These are phyloP conservation scores for Heliosperma pusillum DNA, from an alignment of 148 eudicot genomes.

Conservation along the genomic window DNA sequence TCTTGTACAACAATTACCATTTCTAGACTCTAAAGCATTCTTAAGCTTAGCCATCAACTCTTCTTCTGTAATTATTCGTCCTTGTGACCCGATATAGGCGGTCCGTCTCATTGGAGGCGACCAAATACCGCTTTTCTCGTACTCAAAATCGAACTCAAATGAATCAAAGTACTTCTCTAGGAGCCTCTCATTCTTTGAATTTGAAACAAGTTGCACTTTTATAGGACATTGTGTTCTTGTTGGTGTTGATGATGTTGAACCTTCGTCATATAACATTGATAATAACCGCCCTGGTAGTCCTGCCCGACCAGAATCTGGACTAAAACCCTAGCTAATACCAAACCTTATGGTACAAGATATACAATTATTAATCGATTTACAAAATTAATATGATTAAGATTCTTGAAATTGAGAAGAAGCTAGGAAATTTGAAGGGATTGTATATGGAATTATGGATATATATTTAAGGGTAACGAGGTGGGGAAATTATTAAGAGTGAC, in stretches of 20 bases:
- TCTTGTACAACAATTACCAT: constrained; percentile 20
- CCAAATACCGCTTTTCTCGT: constrained; percentile 53
- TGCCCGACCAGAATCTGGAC: background rate
- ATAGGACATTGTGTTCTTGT: constrained; percentile 18
- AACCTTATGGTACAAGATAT: too few species aligned
- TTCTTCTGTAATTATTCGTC: constrained; percentile 25
- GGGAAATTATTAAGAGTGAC: constrained; percentile 20
- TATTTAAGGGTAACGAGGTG: constrained; percentile 18
- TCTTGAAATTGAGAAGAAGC: constrained; percentile 26
- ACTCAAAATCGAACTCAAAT: constrained; percentile 51
- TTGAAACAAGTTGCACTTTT: constrained; percentile 40
- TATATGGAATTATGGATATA: constrained; percentile 2
- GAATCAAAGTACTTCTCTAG: constrained; percentile 49
- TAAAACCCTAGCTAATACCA: background rate
- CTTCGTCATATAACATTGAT: constrained; percentile 19
- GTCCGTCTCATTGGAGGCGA: constrained; percentile 50
- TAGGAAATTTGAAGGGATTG: constrained; percentile 23
- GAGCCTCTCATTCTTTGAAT: constrained; percentile 43
- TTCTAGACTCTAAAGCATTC: constrained; percentile 31
- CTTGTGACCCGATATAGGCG: constrained; percentile 35
- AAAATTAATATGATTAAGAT: constrained; percentile 14
- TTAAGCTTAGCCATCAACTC: constrained; percentile 39
- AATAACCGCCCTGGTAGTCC: constrained; percentile 4
- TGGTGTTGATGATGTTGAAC: constrained; percentile 20
- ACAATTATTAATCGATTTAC: too few species aligned